Evolutionary conservation across 129 eudicot species (phyloP), one percentile per base, ranked within the genome.

Genomic region (Lactuca saligna): DNA sequence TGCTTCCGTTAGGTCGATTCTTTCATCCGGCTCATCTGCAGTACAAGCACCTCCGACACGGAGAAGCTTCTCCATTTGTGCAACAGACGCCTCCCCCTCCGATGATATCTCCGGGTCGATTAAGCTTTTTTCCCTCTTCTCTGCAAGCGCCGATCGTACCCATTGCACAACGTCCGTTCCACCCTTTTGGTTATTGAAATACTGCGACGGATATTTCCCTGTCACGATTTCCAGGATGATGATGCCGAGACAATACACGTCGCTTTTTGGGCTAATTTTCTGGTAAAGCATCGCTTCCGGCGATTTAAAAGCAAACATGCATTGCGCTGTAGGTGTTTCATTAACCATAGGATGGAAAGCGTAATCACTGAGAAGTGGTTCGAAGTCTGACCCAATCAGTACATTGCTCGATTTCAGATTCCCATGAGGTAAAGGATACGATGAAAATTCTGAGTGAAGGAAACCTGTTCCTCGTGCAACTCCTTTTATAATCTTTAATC

Each of bases 401-500:
- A 93, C 79, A 75, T 93, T 92, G 95, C 98, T 82, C 6, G 98
- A 86, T 70, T 93, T 93, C 57, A 93, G 91, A 65, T 93, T 85
- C 33, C 98, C 96, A 17, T 93, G 98, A 39, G 98, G 98, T 13
- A 93, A 76, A 10, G 84, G 85, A 57, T 75, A 82, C 8, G 85
- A 62, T 50, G 91, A 14, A 8, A 93, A 83, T 51, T 88, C 90
- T 2, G 82, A 37, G 64, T 86, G 89, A 9, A 93, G 91, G 71
- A 76, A 89, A 0, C 84, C 86, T 85, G 89, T 73, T 50, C 96
- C 98, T 20, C 79, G 69, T 3, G 92, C 98, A 7, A 93, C 73
- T 17, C 95, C 98, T 74, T 89, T 79, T 66, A 92, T 81, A 35
- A 92, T 84, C 78, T 79, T 92, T 54, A 88, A 74, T 6, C 98